A percentile compares a stretch with the other conserved stretches of the same genome.
phyloP scores from a whole-genome alignment of 1,284 basidiomycete genomes.

The Somion occarium region DNA sequence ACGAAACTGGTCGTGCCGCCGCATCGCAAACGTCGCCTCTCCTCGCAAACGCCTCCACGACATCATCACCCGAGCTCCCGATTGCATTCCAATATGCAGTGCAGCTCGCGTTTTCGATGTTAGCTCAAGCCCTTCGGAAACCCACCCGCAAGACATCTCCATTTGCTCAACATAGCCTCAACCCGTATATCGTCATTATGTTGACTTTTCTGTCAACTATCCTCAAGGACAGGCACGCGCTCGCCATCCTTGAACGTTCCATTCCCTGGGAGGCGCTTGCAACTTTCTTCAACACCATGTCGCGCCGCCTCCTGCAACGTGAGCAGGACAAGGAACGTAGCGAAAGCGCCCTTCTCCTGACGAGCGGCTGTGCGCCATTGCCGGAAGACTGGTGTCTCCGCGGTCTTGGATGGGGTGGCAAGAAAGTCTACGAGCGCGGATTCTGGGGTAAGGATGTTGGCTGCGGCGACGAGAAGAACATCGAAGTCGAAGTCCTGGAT shows the following conservation, averaged over 20 bases:
- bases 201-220: conserved; percentile 86
- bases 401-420: conserved; percentile 93
- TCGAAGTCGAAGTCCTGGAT: conserved; percentile 80
- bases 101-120: conserved; percentile 76
- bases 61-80: conserved; percentile 40
- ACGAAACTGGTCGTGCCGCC: conserved; percentile 19
- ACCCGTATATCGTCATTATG: conserved; percentile 84
- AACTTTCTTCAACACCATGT: conserved; percentile 57
- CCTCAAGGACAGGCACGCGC: conserved; percentile 57
- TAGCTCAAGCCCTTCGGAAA: conserved; percentile 67
- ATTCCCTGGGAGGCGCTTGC: conserved; percentile 85
- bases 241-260: conserved; percentile 62
- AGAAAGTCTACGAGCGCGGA: conserved; percentile 84
- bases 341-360: conserved; percentile 42
- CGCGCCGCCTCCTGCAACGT: conserved; percentile 44
- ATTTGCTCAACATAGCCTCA: conserved; percentile 58
- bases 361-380: conserved; percentile 64
- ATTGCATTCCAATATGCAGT: conserved; percentile 69
- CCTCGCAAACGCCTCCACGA: conserved; percentile 11
- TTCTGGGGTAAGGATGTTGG: conserved; percentile 69
- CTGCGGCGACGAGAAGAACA: conserved; percentile 54
- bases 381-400: conserved; percentile 95
- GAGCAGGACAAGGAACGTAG: conserved; percentile 25
- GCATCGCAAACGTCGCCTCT: conserved; percentile 9
- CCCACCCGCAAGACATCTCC: conserved; percentile 57